These are phyloP conservation scores for Macrophomina pseudophaseolina DNA, from an alignment of 2,329 filamentous ascomycete genomes.

Conservation along the genomic window DNA sequence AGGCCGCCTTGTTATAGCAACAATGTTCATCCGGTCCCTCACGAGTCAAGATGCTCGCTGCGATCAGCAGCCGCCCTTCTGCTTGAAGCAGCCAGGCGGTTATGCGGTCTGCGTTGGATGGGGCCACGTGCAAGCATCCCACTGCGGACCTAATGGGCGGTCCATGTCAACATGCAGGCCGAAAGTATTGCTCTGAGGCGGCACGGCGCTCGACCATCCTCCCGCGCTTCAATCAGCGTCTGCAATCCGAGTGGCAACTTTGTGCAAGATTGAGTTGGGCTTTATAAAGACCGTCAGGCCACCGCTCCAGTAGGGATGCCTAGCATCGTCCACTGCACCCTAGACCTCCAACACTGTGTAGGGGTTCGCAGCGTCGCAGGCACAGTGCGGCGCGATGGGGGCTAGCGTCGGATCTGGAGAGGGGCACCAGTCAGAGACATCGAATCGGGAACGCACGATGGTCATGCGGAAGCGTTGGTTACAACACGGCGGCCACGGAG, in stretches of 20 bases:
- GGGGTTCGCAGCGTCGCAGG: conserved; percentile 3
- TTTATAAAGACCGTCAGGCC: conserved; percentile 1
- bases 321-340: not conserved
- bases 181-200: not conserved
- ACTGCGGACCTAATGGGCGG: not conserved
- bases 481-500: conserved; percentile 18
- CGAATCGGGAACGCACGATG: conserved; percentile 17
- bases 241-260: not conserved
- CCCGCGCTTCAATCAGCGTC: conserved; percentile 1
- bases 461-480: conserved; percentile 19
- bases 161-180: not conserved
- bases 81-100: conserved; percentile 4
- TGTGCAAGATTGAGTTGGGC: conserved; percentile 8
- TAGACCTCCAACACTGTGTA: not conserved
- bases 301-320: not conserved
- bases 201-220: not conserved
- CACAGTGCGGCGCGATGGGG: not conserved
- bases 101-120: conserved; percentile 8
- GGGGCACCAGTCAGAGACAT: conserved; percentile 1
- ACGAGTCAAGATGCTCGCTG: conserved; percentile 15
- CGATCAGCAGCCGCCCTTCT: conserved; percentile 7
- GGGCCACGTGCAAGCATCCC: not conserved
- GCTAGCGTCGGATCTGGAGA: not conserved
- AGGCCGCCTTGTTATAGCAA: not conserved
- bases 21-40: conserved; percentile 1